Percentiles rank a stretch among this genome's conserved stretches.
phyloP scores from a whole-genome alignment of 2,329 filamentous ascomycete species.

The Pseudocercospora pini-densiflorae region DNA sequence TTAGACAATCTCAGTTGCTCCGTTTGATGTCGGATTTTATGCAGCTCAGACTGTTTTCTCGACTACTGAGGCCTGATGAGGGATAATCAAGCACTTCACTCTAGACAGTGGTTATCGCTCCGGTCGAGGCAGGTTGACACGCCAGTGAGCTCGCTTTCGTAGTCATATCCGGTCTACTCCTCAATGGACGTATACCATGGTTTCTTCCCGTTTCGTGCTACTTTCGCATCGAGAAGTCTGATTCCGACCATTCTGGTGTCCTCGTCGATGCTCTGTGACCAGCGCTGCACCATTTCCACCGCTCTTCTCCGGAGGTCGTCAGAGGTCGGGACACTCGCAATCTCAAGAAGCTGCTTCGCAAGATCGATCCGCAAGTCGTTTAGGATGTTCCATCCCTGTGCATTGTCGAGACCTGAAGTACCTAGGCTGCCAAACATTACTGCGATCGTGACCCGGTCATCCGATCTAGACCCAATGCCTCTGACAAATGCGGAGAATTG shows the following conservation, averaged over 20 bases:
- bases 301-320: neutral
- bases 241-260: slow-evolving; percentile 1
- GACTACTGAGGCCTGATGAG: too few relatives aligned
- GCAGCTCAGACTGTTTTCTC: too few relatives aligned
- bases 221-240: neutral
- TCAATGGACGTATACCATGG: neutral
- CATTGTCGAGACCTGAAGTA: neutral
- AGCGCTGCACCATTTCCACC: neutral
- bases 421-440: neutral
- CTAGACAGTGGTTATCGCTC: too few relatives aligned
- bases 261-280: neutral
- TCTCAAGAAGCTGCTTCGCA: slow-evolving; percentile 9
- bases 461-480: neutral
- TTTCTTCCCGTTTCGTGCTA: neutral
- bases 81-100: too few relatives aligned
- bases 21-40: too few relatives aligned
- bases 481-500: neutral
- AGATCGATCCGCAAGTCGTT: slow-evolving; percentile 13
- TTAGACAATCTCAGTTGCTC: too few relatives aligned
- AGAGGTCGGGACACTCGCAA: neutral
- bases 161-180: neutral
- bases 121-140: too few relatives aligned
- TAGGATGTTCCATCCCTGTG: neutral
- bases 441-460: neutral
- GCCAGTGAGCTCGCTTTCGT: too few relatives aligned